Conservation (phyloP, 2,329 filamentous ascomycete genomes). For the Sporothrix globosa region DNA sequence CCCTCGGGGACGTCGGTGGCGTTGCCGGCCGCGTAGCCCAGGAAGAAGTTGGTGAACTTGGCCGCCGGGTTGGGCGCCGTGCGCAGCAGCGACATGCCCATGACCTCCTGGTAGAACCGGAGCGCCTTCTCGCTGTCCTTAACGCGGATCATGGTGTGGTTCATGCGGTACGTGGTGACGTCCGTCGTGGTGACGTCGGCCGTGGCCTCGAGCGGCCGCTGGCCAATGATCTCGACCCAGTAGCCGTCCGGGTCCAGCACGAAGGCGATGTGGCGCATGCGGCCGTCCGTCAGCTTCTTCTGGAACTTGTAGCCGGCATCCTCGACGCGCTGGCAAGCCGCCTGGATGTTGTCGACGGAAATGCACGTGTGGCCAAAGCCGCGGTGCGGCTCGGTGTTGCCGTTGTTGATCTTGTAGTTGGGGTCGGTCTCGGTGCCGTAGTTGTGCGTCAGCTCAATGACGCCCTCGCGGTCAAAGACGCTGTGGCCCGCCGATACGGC, state of each 20-base stretch:
- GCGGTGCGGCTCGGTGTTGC: slow-evolving; percentile 84
- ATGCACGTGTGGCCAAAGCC: slow-evolving; percentile 88
- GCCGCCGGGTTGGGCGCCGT: slow-evolving; percentile 70
- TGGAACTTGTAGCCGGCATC: slow-evolving; percentile 91
- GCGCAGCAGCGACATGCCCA: slow-evolving; percentile 84
- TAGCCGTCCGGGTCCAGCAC: slow-evolving; percentile 85
- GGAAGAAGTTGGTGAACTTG: slow-evolving; percentile 89
- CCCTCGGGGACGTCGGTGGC: slow-evolving; percentile 57
- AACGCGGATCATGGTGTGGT: slow-evolving; percentile 93
- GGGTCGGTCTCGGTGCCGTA: slow-evolving; percentile 89
- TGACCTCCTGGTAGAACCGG: slow-evolving; percentile 79
- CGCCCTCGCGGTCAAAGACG: slow-evolving; percentile 79
- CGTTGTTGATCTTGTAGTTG: slow-evolving; percentile 79
- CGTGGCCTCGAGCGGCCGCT: slow-evolving; percentile 71
- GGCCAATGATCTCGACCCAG: slow-evolving; percentile 82
- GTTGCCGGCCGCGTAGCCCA: slow-evolving; percentile 71
- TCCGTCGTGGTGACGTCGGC: slow-evolving; percentile 75
- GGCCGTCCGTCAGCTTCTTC: slow-evolving; percentile 88
- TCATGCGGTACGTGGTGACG: slow-evolving; percentile 74
- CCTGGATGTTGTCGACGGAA: slow-evolving; percentile 80
- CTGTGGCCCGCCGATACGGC: slow-evolving; percentile 74
- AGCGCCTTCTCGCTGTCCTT: slow-evolving; percentile 77
- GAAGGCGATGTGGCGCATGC: slow-evolving; percentile 88
- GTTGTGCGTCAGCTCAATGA: slow-evolving; percentile 83
- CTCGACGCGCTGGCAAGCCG: slow-evolving; percentile 85